phyloP scores from a whole-genome alignment of 2,329 filamentous ascomycete genomes.

The Monosporascus sp. region DNA sequence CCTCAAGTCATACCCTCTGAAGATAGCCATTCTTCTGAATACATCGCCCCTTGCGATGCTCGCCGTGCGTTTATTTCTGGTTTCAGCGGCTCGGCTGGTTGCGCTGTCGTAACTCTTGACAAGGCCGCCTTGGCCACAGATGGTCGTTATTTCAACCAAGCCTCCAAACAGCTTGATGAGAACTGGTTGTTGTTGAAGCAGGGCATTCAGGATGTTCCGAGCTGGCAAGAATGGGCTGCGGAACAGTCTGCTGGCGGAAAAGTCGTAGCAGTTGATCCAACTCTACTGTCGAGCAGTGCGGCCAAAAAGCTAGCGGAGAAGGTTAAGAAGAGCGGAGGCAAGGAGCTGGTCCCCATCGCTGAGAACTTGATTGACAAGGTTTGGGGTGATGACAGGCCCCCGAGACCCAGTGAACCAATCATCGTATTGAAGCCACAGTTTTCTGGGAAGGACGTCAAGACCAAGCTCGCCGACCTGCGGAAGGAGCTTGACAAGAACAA shows the following conservation, averaged over 20 bases:
- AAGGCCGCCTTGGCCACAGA: conserved; percentile 91
- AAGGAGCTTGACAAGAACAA: conserved; percentile 91
- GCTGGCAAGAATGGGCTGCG: conserved; percentile 94
- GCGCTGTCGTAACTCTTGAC: conserved; percentile 78
- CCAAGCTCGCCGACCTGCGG: conserved; percentile 81
- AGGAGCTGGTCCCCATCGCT: conserved; percentile 66
- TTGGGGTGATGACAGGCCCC: conserved; percentile 73
- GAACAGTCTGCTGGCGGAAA: conserved; percentile 84
- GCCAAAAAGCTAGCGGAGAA: conserved; percentile 72
- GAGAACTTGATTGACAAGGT: conserved; percentile 86
- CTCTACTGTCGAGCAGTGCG: conserved; percentile 65
- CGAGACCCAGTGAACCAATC: conserved; percentile 70
- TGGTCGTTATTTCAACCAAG: conserved; percentile 97
- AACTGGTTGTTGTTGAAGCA: conserved; percentile 94
- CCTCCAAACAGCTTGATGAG: conserved; percentile 77
- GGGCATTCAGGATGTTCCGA: conserved; percentile 87
- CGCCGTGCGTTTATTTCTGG: conserved; percentile 88
- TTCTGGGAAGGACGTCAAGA: conserved; percentile 73
- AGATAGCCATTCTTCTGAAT: conserved; percentile 96
- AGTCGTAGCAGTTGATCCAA: conserved; percentile 83
- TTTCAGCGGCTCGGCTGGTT: conserved; percentile 92
- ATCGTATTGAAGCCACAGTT: conserved; percentile 66
- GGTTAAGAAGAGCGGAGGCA: conserved; percentile 80
- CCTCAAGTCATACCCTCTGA: conserved; percentile 83
- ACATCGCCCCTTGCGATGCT: conserved; percentile 92